Conservation (phyloP, 805 yeast genomes). For the Pichia paraexigua region DNA sequence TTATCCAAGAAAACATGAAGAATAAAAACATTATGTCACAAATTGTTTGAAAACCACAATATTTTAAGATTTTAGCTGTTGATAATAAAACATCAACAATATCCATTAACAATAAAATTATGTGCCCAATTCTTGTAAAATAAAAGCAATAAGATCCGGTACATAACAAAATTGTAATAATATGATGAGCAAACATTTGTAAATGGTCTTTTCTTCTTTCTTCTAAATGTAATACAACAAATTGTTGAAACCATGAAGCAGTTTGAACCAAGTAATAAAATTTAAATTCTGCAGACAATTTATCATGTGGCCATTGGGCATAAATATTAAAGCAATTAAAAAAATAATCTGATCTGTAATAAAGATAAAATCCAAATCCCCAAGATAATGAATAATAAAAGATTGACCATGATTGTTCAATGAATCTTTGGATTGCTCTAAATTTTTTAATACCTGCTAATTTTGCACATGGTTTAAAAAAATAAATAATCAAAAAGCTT, state of each 20-base stretch:
- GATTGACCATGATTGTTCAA: conserved; percentile 80
- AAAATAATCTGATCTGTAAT: conserved; percentile 51
- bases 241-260: conserved; percentile 77
- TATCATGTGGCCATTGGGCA: conserved; percentile 67
- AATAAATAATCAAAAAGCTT: conserved; percentile 48
- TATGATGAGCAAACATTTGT: conserved; percentile 87
- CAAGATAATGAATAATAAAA: conserved; percentile 52
- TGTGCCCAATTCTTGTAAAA: conserved; percentile 71
- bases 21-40: conserved; percentile 67
- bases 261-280: conserved; percentile 62
- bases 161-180: conserved; percentile 63
- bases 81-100: conserved; percentile 67
- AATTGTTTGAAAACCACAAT: conserved; percentile 47
- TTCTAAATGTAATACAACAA: conserved; percentile 70
- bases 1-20: conserved; percentile 63
- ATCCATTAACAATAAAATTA: conserved; percentile 75
- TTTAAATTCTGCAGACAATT: conserved; percentile 47
- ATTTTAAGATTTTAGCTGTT: conserved; percentile 69
- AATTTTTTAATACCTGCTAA: conserved; percentile 35
- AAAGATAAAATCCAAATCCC: conserved; percentile 48
- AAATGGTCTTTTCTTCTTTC: conserved; percentile 70
- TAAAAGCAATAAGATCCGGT: conserved; percentile 67
- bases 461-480: conserved; percentile 51
- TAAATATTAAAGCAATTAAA: conserved; percentile 51
- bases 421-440: conserved; percentile 59